A percentile compares a stretch with the other conserved stretches of the same genome.
phyloP scores from a whole-genome alignment of 225 moss, liverwort and hornwort species.

The Sphagnum tenellum region DNA sequence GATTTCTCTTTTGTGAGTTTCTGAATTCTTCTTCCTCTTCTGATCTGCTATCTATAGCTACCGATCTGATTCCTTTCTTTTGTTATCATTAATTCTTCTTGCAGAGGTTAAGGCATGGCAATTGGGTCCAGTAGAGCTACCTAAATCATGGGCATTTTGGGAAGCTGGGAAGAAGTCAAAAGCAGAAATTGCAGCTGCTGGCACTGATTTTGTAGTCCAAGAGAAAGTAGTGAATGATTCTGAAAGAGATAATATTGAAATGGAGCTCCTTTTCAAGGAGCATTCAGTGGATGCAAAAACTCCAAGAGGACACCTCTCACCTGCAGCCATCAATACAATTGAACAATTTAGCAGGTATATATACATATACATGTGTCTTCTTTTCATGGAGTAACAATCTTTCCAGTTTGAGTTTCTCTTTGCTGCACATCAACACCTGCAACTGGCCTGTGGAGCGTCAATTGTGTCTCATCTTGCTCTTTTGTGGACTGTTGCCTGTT shows the following conservation, averaged over 20 bases:
- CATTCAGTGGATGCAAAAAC: constrained; percentile 51
- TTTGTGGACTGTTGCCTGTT: not conserved
- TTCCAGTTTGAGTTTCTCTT: not conserved
- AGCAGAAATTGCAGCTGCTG: constrained; percentile 8
- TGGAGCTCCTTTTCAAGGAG: constrained; percentile 27
- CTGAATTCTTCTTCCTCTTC: too few species aligned
- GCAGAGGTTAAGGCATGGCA: constrained; percentile 40
- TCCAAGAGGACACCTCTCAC: constrained; percentile 32
- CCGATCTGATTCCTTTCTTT: too few species aligned
- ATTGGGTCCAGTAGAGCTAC: constrained; percentile 23
- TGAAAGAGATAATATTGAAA: constrained; percentile 35
- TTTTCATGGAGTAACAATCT: too few species aligned
- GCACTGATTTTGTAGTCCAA: constrained; percentile 4
- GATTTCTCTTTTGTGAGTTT: too few species aligned
- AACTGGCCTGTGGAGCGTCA: too few species aligned
- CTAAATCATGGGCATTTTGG: constrained; percentile 46
- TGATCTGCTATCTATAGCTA: too few species aligned
- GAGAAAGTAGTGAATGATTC: constrained; percentile 11
- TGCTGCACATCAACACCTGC: not conserved
- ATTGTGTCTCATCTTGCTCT: not conserved
- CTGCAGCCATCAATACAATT: constrained; percentile 49
- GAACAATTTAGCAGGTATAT: constrained; percentile 58
- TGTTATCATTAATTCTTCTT: not conserved
- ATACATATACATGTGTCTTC: too few species aligned
- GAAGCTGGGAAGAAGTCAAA: constrained; percentile 37